phyloP scores from a whole-genome alignment of 176 grass and related monocot species.

The Carex cristatella region DNA sequence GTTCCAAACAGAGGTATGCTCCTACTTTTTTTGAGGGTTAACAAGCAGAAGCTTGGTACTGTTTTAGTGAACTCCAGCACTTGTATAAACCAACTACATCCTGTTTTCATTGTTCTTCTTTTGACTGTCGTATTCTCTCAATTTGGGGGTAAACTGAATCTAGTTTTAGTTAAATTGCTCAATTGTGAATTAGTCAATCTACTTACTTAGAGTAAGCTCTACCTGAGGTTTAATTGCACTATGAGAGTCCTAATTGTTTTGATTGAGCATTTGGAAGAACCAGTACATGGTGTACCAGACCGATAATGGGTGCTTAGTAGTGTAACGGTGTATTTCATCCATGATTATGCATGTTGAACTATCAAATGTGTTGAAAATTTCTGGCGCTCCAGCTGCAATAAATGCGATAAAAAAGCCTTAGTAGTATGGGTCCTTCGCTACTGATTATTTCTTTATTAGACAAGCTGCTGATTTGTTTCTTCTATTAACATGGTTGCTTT shows the following conservation, averaged over 20 bases:
- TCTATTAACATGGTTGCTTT: neutral
- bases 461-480: neutral
- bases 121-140: neutral
- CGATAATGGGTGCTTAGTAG: neutral
- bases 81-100: neutral
- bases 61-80: neutral
- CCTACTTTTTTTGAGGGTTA: neutral
- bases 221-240: neutral
- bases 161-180: neutral
- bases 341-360: neutral
- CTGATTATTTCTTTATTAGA: neutral
- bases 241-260: neutral
- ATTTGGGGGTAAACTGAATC: neutral
- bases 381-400: neutral
- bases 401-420: neutral
- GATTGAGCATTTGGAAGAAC: neutral
- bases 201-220: neutral
- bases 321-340: neutral
- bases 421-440: neutral
- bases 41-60: neutral
- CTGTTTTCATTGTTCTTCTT: neutral
- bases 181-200: neutral
- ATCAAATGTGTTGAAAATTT: neutral
- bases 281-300: neutral
- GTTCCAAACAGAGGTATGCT: conserved; percentile 84